These are phyloP conservation scores for Citrus inodora DNA, from an alignment of 345 rosid species.

Conservation along the genomic window DNA sequence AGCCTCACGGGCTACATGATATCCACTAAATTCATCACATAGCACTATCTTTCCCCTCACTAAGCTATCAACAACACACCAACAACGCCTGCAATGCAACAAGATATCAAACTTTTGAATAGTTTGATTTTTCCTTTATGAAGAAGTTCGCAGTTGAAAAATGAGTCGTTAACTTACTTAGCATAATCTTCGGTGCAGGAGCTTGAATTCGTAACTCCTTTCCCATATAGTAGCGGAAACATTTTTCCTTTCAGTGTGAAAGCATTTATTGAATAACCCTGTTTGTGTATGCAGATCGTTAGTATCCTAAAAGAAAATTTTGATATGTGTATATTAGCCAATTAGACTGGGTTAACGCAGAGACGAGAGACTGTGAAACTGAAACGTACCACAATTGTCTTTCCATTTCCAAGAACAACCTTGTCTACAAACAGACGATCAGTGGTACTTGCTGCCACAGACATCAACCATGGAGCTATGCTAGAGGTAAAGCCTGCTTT, in stretches of 20 bases:
- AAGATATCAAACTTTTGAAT: neutral
- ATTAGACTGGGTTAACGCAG: neutral
- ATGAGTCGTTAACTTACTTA: constrained; percentile 14
- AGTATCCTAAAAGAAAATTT: neutral
- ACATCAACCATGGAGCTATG: constrained; percentile 44
- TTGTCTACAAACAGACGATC: constrained; percentile 36
- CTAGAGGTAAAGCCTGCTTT: accelerated
- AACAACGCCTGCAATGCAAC: constrained; percentile 24
- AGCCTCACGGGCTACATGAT: constrained; percentile 4
- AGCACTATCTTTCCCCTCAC: constrained; percentile 40
- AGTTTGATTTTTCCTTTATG: neutral
- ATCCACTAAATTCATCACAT: neutral
- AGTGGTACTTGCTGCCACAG: constrained; percentile 41
- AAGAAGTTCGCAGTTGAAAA: neutral
- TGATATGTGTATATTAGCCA: neutral
- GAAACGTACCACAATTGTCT: constrained; percentile 31
- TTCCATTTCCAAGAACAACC: constrained; percentile 38
- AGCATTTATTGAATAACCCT: constrained; percentile 37
- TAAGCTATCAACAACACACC: constrained; percentile 25
- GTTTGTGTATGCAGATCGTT: neutral
- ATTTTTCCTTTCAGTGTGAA: constrained; percentile 21
- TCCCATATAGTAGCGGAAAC: constrained; percentile 28
- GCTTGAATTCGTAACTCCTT: constrained; percentile 5
- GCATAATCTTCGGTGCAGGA: neutral
- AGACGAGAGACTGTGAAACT: neutral